Evolutionary conservation across 2,329 filamentous ascomycete genomes (phyloP), one percentile per base, ranked within the genome.

Genomic region (Xylariaceae sp.): DNA sequence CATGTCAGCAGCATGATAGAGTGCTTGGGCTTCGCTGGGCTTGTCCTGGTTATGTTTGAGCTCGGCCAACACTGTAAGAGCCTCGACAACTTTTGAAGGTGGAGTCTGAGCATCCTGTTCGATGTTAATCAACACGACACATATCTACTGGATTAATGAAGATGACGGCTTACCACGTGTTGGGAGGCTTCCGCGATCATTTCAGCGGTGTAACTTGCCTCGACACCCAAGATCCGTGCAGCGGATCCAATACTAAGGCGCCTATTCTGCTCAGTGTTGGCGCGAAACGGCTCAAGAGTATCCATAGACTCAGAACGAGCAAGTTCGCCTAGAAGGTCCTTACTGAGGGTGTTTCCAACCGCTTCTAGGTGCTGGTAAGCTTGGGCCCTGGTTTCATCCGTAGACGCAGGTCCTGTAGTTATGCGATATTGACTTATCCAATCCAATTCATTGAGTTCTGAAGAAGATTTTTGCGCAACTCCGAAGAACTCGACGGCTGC

Each of bases 11-110:
- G 56, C 48, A 18, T 62, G 52, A 33, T 58, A 53, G 4, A 66
- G 51, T 33, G 56, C 51, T 15, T 50, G 44, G 15, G 62, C 62
- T 42, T 65, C 58, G 35, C 50, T 32, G 11, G 50, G 42, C 11
- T 52, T 41, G 17, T 48, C 51, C 32, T 61, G 54, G 19, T 58
- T 48, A 2, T 45, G 43, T 48, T 64, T 65, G 15, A 58, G 54
- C 3, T 62, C 56, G n/a, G 61, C 58, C 15, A 66, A 42, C 2
- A 62, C 58, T 27, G 62, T 54, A 10, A 67, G 48, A 39, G 65
- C 64, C 36, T 64, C 56, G 6, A 61, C 44, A 27, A 65, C 49
- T 43, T 58, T 55, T 27, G 22, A 27, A 27, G 22, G 7, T 27
- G 22, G 22, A 27, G 22, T 27, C 22, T 27, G 4, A 4, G 4